A percentile compares a stretch with the other conserved stretches of the same genome.
Conservation (phyloP, 495 filamentous ascomycete species). For the Aspergillus avenaceus region DNA sequence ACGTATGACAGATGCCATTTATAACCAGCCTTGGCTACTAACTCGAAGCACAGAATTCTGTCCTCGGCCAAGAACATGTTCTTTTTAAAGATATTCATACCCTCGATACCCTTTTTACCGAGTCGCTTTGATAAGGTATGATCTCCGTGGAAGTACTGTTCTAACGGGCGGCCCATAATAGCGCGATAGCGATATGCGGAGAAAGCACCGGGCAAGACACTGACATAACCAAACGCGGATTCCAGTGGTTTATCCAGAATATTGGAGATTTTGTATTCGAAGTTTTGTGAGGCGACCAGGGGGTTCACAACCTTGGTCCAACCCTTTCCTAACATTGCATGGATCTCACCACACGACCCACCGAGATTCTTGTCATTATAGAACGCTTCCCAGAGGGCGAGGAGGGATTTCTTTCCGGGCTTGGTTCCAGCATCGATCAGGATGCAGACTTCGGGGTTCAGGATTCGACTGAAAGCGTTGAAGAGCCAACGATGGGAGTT, state of each 20-base stretch:
- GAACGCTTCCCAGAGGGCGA: constrained; percentile 94
- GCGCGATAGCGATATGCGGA: constrained; percentile 95
- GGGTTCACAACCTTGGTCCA: constrained; percentile 92
- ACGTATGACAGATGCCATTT: constrained; percentile 99
- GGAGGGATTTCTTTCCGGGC: constrained; percentile 84
- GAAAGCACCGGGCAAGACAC: constrained; percentile 95
- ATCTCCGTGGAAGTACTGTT: constrained; percentile 99
- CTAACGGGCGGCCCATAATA: constrained; percentile 93
- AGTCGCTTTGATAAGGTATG: constrained; percentile 91
- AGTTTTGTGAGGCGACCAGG: constrained; percentile 92
- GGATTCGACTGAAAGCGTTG: constrained; percentile 90
- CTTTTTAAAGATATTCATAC: constrained; percentile 99
- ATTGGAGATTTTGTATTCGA: constrained; percentile 99
- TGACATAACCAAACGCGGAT: constrained; percentile 93
- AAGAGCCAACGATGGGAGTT: constrained; percentile 99
- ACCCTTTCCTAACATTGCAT: constrained; percentile 89
- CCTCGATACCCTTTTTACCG: constrained; percentile 97
- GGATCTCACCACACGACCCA: constrained; percentile 97
- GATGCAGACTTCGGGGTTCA: constrained; percentile 96
- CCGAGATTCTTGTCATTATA: constrained; percentile 98
- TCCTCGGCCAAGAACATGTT: constrained; percentile 99
- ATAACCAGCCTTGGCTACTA: constrained; percentile 95
- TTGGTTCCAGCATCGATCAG: constrained; percentile 96
- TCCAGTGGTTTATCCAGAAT: constrained; percentile 98
- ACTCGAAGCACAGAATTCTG: constrained; percentile 98